phyloP scores from a whole-genome alignment of 106 monocot species.

The Xerophyta viscosa region DNA sequence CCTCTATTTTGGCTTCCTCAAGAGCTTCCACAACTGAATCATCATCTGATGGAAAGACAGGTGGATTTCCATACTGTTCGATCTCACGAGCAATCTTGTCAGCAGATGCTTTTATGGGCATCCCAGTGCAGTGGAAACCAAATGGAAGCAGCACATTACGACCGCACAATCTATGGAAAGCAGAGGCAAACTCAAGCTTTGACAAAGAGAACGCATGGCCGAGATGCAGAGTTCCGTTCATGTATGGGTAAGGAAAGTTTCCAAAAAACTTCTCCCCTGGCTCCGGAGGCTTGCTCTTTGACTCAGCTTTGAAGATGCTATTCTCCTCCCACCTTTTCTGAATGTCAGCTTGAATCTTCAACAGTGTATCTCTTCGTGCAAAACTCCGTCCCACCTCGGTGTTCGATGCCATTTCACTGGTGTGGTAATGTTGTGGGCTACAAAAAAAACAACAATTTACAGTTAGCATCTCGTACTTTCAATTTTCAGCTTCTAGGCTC shows the following conservation, averaged over 20 bases:
- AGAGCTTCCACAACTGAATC: slow-evolving; percentile 12
- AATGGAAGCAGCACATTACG: slow-evolving; percentile 84
- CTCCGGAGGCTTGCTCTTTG: slow-evolving; percentile 28
- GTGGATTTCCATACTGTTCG: slow-evolving; percentile 56
- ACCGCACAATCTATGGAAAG: slow-evolving; percentile 63
- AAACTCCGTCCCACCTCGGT: slow-evolving; percentile 51
- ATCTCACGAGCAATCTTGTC: slow-evolving; percentile 76
- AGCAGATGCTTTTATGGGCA: slow-evolving; percentile 96
- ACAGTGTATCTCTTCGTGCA: slow-evolving; percentile 60
- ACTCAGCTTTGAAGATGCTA: slow-evolving; percentile 49
- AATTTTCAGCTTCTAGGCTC: too few relatives aligned
- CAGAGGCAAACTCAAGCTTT: slow-evolving; percentile 61
- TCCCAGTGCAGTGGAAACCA: slow-evolving; percentile 93
- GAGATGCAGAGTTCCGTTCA: slow-evolving; percentile 78
- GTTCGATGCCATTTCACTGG: slow-evolving; percentile 26
- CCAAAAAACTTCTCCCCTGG: slow-evolving; percentile 83
- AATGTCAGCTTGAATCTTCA: slow-evolving; percentile 50
- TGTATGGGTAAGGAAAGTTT: slow-evolving; percentile 93
- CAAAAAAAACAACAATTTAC: too few relatives aligned
- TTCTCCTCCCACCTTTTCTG: slow-evolving; percentile 64
- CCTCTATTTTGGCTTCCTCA: slow-evolving; percentile 23
- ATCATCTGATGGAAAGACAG: slow-evolving; percentile 59
- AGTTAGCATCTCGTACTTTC: too few relatives aligned
- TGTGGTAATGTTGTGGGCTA: too few relatives aligned
- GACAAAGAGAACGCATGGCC: too few relatives aligned